phyloP scores from a whole-genome alignment of 2,329 filamentous ascomycete genomes.

The Penicillium sp. region DNA sequence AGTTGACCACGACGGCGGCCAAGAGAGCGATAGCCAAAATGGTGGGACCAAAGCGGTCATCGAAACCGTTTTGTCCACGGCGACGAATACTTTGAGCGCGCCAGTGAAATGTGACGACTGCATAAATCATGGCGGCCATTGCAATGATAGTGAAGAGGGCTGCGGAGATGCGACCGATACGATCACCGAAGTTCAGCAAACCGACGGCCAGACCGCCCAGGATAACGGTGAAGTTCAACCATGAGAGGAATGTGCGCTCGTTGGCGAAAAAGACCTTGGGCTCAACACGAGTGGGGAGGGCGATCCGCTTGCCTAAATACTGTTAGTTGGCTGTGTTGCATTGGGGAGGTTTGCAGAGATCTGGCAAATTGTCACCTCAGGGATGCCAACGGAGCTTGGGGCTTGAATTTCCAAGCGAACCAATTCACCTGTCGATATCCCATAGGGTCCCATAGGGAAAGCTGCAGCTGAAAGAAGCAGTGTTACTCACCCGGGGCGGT shows the following conservation, averaged over 20 bases:
- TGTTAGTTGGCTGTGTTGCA: conserved; percentile 10
- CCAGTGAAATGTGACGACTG: conserved; percentile 95
- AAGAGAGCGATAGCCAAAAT: conserved; percentile 83
- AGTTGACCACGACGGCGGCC: conserved; percentile 92
- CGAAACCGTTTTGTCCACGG: conserved; percentile 91
- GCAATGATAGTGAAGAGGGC: conserved; percentile 92
- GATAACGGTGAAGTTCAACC: conserved; percentile 99
- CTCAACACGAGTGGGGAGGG: conserved; percentile 94
- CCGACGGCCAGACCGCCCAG: conserved; percentile 94
- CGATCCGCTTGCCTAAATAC: conserved; percentile 86
- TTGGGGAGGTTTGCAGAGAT: neutral
- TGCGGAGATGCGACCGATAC: conserved; percentile 88
- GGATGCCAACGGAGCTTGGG: neutral
- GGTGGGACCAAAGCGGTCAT: conserved; percentile 92
- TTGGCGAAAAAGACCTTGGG: conserved; percentile 99
- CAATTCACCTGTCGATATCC: neutral
- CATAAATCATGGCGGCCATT: conserved; percentile 94
- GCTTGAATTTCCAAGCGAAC: neutral
- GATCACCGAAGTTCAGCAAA: conserved; percentile 97
- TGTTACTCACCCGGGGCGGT: conserved; percentile 74
- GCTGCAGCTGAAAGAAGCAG: neutral
- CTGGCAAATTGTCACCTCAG: neutral
- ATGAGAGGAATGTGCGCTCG: conserved; percentile 97
- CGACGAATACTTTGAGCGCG: conserved; percentile 87
- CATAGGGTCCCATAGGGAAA: neutral